phyloP scores from a whole-genome alignment of 2,329 filamentous ascomycete species.

The Paracorniculantispora psalliotae region DNA sequence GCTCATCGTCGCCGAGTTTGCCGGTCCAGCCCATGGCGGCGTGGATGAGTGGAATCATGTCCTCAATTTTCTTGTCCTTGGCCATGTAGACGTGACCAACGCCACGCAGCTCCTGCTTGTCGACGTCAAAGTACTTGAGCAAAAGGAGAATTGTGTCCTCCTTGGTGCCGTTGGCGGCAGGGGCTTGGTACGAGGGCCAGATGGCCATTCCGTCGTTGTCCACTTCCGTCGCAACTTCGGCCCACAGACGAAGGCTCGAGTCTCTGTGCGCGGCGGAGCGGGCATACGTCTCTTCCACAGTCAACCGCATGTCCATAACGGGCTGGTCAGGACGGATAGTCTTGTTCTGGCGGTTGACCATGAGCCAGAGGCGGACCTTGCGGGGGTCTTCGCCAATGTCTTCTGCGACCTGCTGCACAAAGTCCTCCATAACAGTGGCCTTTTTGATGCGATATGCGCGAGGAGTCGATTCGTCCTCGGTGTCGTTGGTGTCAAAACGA shows the following conservation, averaged over 20 bases:
- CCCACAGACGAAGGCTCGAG: constrained; percentile 77
- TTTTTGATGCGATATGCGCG: constrained; percentile 68
- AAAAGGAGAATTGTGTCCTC: constrained; percentile 74
- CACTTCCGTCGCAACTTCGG: constrained; percentile 68
- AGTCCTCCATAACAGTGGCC: constrained; percentile 69
- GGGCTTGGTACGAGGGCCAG: constrained; percentile 62
- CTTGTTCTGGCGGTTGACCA: constrained; percentile 98
- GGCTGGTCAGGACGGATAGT: constrained; percentile 88
- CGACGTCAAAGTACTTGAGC: constrained; percentile 84
- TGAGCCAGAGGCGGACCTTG: constrained; percentile 81
- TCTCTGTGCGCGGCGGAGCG: constrained; percentile 57
- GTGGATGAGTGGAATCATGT: constrained; percentile 71
- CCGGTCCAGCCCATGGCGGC: constrained; percentile 83
- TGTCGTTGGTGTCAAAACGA: constrained; percentile 57
- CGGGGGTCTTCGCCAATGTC: constrained; percentile 65
- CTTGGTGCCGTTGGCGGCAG: constrained; percentile 53
- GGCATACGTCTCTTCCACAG: constrained; percentile 63
- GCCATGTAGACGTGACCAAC: constrained; percentile 82
- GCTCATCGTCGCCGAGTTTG: constrained; percentile 60
- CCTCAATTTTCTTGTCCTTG: constrained; percentile 81
- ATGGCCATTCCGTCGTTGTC: constrained; percentile 62
- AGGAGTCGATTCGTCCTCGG: constrained; percentile 66
- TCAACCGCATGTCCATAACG: constrained; percentile 71
- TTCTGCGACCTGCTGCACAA: constrained; percentile 64
- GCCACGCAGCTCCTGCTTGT: constrained; percentile 69